These are phyloP conservation scores for Leishmania tropica DNA, from an alignment of 208 protist species.

Conservation along the genomic window DNA sequence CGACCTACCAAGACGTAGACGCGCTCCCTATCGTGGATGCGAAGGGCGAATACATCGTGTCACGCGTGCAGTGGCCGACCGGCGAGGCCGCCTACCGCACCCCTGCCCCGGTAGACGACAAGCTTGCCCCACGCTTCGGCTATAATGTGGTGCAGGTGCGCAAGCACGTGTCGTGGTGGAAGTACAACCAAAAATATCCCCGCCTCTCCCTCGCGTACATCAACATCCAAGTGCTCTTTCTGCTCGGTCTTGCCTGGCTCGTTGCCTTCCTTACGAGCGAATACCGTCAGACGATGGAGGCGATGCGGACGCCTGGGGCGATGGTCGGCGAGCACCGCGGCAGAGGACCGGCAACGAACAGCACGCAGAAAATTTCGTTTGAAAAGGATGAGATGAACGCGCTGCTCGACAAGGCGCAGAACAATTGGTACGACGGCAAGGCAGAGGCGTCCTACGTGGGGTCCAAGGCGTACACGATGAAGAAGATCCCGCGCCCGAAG, in stretches of 20 bases:
- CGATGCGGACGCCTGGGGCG: conserved; percentile 78
- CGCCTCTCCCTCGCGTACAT: conserved; percentile 83
- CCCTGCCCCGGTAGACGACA: conserved; percentile 66
- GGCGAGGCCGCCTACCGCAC: conserved; percentile 84
- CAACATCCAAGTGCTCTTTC: conserved; percentile 82
- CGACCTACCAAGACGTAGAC: conserved; percentile 42
- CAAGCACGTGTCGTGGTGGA: conserved; percentile 90
- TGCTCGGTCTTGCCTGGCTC: conserved; percentile 80
- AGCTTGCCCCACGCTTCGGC: conserved; percentile 79
- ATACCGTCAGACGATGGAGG: conserved; percentile 66
- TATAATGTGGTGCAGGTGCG: conserved; percentile 90
- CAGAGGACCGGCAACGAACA: conserved; percentile 52
- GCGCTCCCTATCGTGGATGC: conserved; percentile 67
- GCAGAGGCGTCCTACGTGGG: conserved; percentile 85
- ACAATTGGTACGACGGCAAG: conserved; percentile 79
- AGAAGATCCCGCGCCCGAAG: conserved; percentile 80
- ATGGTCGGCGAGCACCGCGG: conserved; percentile 88
- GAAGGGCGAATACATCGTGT: conserved; percentile 86
- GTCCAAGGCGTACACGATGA: conserved; percentile 88
- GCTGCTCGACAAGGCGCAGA: conserved; percentile 74
- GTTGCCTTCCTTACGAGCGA: conserved; percentile 74
- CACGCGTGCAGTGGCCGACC: conserved; percentile 82
- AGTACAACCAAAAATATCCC: conserved; percentile 85
- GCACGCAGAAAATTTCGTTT: conserved; percentile 76
- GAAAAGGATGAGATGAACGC: conserved; percentile 64